Conservation (phyloP, 164 flowering plant species). For the Hamamelis virginiana region DNA sequence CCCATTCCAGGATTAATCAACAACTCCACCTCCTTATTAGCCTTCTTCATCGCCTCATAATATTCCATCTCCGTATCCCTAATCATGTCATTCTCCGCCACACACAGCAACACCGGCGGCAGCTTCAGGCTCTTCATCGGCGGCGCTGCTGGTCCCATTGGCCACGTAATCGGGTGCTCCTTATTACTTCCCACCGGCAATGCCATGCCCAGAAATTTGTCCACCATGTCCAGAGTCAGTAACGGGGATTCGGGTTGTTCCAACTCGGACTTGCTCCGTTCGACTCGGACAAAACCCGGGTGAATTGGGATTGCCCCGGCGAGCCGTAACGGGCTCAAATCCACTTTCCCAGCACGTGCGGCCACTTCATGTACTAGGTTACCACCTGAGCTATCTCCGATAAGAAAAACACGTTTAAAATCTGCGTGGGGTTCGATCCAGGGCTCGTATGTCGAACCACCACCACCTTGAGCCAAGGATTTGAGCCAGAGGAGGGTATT, state of each 20-base stretch:
- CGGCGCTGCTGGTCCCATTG: constrained; percentile 66
- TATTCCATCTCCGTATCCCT: constrained; percentile 74
- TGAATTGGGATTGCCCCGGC: constrained; percentile 73
- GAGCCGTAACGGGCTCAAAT: constrained; percentile 29
- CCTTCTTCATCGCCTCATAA: constrained; percentile 65
- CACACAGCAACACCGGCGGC: constrained; percentile 57
- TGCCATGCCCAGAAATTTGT: constrained; percentile 57
- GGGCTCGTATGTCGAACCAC: constrained; percentile 26
- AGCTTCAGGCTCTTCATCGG: constrained; percentile 35
- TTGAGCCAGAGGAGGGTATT: constrained; percentile 66
- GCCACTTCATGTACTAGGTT: constrained; percentile 73
- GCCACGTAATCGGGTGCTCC: constrained; percentile 81
- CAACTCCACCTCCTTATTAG: constrained; percentile 61
- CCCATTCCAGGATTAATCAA: constrained; percentile 44
- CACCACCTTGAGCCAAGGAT: constrained; percentile 34
- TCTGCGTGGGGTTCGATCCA: constrained; percentile 51
- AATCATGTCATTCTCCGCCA: constrained; percentile 67
- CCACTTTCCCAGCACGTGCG: constrained; percentile 41
- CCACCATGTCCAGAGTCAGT: constrained; percentile 72
- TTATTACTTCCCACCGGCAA: constrained; percentile 61
- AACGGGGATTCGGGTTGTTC: constrained; percentile 57
- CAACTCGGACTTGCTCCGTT: constrained; percentile 64
- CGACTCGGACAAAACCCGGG: constrained; percentile 56
- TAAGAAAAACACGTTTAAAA: constrained; percentile 62
- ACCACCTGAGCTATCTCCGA: constrained; percentile 87